Conservation (phyloP, 306 rosid species). For the Biancaea sappan region DNA sequence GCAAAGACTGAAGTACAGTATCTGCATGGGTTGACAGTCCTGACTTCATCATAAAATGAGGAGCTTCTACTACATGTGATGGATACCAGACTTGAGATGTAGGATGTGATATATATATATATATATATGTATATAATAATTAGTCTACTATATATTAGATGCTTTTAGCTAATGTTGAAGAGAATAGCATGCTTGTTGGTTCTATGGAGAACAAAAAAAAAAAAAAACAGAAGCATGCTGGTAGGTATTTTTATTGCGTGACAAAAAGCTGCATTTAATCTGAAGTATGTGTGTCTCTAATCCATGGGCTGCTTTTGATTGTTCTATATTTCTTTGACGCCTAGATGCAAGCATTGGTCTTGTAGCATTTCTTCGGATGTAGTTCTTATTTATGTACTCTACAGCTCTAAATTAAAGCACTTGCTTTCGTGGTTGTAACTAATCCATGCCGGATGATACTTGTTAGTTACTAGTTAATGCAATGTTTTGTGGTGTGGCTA, state of each 20-base stretch:
- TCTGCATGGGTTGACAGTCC: too few species aligned
- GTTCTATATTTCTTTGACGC: conserved; percentile 17
- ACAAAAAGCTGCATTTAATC: conserved; percentile 9
- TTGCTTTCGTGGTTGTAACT: conserved; percentile 7
- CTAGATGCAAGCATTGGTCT: background rate
- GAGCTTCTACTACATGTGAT: too few species aligned
- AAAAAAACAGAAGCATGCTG: too few species aligned
- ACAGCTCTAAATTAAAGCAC: conserved; percentile 16
- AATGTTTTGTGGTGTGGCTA: conserved; percentile 7
- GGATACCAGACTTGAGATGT: too few species aligned
- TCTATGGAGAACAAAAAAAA: too few species aligned
- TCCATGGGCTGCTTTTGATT: background rate
- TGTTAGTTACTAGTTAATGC: conserved; percentile 9
- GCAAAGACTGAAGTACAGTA: too few species aligned
- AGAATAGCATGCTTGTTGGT: too few species aligned
- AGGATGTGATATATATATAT: too few species aligned
- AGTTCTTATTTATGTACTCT: background rate
- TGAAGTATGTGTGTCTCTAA: background rate
- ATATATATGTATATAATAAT: too few species aligned
- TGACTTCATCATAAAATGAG: too few species aligned
- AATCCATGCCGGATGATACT: background rate
- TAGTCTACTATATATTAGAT: too few species aligned
- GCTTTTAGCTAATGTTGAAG: too few species aligned
- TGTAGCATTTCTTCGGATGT: background rate
- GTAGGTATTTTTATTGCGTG: conserved; percentile 7